Conservation (phyloP, 1,284 basidiomycete species). For the Jaminaea rosea region DNA sequence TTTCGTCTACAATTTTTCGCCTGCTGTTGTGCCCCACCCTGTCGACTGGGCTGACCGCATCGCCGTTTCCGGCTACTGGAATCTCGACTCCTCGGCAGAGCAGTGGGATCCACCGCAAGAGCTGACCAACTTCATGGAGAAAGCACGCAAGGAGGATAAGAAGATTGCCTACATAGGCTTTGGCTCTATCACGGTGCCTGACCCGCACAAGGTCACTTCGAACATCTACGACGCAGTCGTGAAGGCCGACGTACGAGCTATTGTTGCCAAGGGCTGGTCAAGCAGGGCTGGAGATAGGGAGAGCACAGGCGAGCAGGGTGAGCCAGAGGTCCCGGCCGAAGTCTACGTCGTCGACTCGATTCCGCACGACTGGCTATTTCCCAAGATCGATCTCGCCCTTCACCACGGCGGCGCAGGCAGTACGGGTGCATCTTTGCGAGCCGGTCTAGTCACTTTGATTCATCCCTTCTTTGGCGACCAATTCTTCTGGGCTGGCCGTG, state of each 20-base stretch:
- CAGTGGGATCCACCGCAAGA: slow-evolving; percentile 55
- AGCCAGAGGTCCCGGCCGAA: slow-evolving; percentile 37
- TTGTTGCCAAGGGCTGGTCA: slow-evolving; percentile 45
- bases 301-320: slow-evolving; percentile 17
- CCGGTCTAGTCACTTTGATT: slow-evolving; percentile 88
- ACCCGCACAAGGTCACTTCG: slow-evolving; percentile 42
- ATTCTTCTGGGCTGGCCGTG: slow-evolving; percentile 40
- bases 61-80: slow-evolving; percentile 40
- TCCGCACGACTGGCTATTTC: slow-evolving; percentile 83
- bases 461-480: slow-evolving; percentile 94
- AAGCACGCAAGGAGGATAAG: slow-evolving; percentile 57
- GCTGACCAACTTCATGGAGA: slow-evolving; percentile 55
- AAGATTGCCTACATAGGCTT: slow-evolving; percentile 43
- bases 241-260: slow-evolving; percentile 31
- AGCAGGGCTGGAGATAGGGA: too few relatives aligned
- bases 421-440: slow-evolving; percentile 80
- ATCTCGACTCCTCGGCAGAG: slow-evolving; percentile 48
- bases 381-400: slow-evolving; percentile 83
- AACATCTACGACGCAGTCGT: slow-evolving; percentile 30
- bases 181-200: slow-evolving; percentile 48
- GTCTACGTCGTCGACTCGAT: slow-evolving; percentile 37
- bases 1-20: slow-evolving; percentile 43
- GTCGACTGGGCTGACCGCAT: slow-evolving; percentile 35
- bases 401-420: slow-evolving; percentile 96
- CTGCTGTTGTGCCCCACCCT: slow-evolving; percentile 33